Conservation (phyloP, 108 stramenopile genomes). For the Nannochloropsis salina region DNA sequence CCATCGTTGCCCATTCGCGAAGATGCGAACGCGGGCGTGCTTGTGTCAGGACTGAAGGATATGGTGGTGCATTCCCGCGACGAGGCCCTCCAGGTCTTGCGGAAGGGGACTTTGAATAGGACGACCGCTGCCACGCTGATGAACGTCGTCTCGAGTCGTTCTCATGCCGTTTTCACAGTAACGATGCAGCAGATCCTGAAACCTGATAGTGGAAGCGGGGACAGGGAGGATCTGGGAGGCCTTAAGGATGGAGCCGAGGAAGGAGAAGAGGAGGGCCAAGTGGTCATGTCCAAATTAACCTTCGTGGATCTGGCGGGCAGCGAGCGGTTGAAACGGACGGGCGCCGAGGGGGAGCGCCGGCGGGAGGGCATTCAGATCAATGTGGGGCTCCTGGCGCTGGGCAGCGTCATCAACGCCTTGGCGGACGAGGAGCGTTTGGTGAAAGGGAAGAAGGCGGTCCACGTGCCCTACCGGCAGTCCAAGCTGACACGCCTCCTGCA, state of each 20-base stretch:
- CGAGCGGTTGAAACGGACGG: conserved; percentile 50
- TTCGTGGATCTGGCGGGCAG: conserved; percentile 53
- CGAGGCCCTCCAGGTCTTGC: conserved; percentile 64
- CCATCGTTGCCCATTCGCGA: conserved; percentile 56
- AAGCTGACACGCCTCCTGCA: conserved; percentile 55
- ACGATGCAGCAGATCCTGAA: conserved; percentile 42
- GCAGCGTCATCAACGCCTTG: conserved; percentile 48
- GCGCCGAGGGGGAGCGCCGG: conserved; percentile 42
- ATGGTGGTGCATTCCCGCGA: conserved; percentile 43
- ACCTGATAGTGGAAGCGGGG: conserved; percentile 12
- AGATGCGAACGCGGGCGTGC: conserved; percentile 46
- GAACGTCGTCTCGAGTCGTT: conserved; percentile 62
- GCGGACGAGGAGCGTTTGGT: conserved; percentile 37
- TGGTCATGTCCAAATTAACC: conserved; percentile 46
- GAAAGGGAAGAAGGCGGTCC: conserved; percentile 22
- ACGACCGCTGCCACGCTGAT: conserved; percentile 84
- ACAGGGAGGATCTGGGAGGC: neutral
- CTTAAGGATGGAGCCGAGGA: conserved; percentile 29
- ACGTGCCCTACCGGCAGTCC: conserved; percentile 53
- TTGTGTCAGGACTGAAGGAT: conserved; percentile 52
- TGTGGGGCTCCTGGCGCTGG: conserved; percentile 39
- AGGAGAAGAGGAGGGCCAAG: conserved; percentile 35
- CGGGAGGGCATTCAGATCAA: conserved; percentile 53
- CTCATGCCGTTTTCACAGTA: conserved; percentile 58
- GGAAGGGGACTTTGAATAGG: conserved; percentile 76